Percentiles rank a stretch among this genome's conserved stretches.
Conservation (phyloP, 345 rosid genomes). For the Linum tenue region DNA sequence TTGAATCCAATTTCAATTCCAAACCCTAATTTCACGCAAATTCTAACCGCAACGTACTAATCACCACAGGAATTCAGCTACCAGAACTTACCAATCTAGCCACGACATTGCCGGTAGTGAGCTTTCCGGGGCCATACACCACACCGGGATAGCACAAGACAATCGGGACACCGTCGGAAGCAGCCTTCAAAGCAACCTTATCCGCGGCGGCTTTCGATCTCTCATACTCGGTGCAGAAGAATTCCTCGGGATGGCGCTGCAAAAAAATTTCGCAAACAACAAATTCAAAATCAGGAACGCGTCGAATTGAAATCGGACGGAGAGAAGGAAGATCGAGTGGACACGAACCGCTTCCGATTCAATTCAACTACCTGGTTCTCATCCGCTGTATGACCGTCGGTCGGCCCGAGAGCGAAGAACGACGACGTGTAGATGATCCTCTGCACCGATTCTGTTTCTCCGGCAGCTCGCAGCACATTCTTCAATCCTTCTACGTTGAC, state of each 20-base stretch:
- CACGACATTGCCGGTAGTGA: slow-evolving; percentile 59
- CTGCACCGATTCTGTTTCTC: slow-evolving; percentile 41
- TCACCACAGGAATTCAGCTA: not conserved
- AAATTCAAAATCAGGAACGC: not conserved
- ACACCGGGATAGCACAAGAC: slow-evolving; percentile 74
- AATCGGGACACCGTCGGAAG: slow-evolving; percentile 61
- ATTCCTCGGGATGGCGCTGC: slow-evolving; percentile 52
- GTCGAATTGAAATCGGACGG: not conserved
- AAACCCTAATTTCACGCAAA: too few species aligned
- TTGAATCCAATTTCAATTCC: too few species aligned
- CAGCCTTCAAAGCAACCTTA: slow-evolving; percentile 62
- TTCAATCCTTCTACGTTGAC: slow-evolving; percentile 82
- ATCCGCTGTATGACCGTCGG: slow-evolving; percentile 66
- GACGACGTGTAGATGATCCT: slow-evolving; percentile 81
- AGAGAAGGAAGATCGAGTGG: not conserved
- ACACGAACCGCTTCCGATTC: not conserved
- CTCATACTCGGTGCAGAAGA: slow-evolving; percentile 83
- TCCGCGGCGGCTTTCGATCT: slow-evolving; percentile 67
- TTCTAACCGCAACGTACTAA: too few species aligned
- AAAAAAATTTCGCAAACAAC: not conserved
- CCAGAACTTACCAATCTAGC: slow-evolving; percentile 54
- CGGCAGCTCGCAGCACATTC: slow-evolving; percentile 57
- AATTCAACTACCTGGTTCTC: slow-evolving; percentile 50
- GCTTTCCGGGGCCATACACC: slow-evolving; percentile 79
- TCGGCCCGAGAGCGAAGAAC: slow-evolving; percentile 78